These are phyloP conservation scores for Xylaria curta DNA, from an alignment of 495 filamentous ascomycete species.

Conservation along the genomic window DNA sequence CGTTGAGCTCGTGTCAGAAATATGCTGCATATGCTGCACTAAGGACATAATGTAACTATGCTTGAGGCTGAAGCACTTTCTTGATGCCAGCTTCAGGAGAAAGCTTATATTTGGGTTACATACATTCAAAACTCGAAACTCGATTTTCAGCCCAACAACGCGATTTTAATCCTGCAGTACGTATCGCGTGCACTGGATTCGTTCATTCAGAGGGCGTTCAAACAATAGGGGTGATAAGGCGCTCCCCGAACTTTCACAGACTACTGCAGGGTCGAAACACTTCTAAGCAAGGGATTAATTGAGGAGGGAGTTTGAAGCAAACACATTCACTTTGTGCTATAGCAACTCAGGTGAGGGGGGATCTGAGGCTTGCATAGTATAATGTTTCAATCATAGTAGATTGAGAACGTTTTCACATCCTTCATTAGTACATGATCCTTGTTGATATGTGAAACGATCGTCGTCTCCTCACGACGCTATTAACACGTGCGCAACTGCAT, in stretches of 20 bases:
- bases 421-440: constrained; percentile 13
- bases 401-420: constrained; percentile 1
- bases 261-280: constrained; percentile 13
- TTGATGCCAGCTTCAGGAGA: constrained; percentile 5
- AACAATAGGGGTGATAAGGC: neutral
- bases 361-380: neutral
- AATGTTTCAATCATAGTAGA: constrained; percentile 5
- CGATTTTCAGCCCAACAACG: neutral
- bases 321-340: neutral
- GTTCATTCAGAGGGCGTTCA: neutral
- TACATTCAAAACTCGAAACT: neutral
- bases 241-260: neutral
- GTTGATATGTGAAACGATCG: constrained; percentile 27
- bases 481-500: constrained; percentile 20
- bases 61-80: constrained; percentile 7
- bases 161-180: neutral
- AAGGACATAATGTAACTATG: neutral
- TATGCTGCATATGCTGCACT: neutral
- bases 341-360: neutral
- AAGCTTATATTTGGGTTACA: neutral
- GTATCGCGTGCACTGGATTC: neutral
- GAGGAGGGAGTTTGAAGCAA: neutral
- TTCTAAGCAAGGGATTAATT: constrained; percentile 2
- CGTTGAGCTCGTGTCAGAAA: neutral
- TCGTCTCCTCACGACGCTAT: neutral